A percentile compares a stretch with the other conserved stretches of the same genome.
Evolutionary conservation across 495 filamentous ascomycete genomes (phyloP).

Genomic region (Aspergillus ostianus): DNA sequence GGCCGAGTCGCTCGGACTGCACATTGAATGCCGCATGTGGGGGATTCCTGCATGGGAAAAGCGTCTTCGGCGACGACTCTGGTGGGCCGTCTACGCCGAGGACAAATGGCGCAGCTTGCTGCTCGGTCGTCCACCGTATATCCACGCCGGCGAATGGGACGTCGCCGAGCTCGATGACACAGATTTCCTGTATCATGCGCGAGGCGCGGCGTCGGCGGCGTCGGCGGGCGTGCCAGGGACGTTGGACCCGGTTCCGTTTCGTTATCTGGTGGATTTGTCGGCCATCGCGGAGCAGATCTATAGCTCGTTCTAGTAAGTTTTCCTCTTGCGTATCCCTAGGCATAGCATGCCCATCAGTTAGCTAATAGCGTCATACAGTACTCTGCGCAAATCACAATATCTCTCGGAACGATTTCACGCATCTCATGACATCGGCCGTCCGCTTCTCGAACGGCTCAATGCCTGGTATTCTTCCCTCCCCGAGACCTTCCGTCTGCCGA

Average conservation of each 20-base stretch:
- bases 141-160: constrained; percentile 75
- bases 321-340: neutral
- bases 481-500: constrained; percentile 29
- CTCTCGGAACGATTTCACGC: constrained; percentile 29
- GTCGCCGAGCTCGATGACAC: constrained; percentile 64
- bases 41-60: constrained; percentile 85
- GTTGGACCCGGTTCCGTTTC: constrained; percentile 26
- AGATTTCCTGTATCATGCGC: constrained; percentile 56
- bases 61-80: constrained; percentile 76
- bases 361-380: constrained; percentile 14
- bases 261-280: constrained; percentile 28
- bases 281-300: constrained; percentile 35
- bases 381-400: constrained; percentile 32
- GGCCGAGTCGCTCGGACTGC: constrained; percentile 62
- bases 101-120: constrained; percentile 93
- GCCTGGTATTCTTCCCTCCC: constrained; percentile 32
- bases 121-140: constrained; percentile 81
- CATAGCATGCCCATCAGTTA: neutral
- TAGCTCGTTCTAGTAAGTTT: constrained; percentile 32
- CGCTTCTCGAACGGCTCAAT: constrained; percentile 29
- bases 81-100: constrained; percentile 90
- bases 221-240: constrained; percentile 4
- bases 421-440: constrained; percentile 28
- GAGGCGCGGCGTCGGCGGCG: constrained; percentile 23
- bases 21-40: constrained; percentile 85